Evolutionary conservation across 163 green algal species (phyloP).

Genomic region (Chlamydomonas reinhardtii): DNA sequence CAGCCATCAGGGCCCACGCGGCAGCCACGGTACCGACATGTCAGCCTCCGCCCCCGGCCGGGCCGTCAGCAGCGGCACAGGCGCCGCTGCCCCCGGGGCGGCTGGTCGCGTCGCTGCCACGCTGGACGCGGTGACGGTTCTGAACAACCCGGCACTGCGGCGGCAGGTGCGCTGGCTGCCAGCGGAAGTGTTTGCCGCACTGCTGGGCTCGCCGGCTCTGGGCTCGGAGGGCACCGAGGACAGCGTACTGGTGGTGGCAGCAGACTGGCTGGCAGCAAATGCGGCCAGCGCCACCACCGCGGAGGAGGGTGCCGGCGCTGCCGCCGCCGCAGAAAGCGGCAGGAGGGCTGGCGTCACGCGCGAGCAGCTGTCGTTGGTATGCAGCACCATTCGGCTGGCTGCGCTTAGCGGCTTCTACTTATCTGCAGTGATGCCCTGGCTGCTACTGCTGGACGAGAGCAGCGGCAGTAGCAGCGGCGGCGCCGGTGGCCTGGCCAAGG

Average conservation of each 20-base stretch:
- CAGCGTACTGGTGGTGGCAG: constrained; percentile 28
- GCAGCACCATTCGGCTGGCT: constrained; percentile 12
- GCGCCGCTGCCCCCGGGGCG: no score
- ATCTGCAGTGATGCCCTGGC: constrained; percentile 4
- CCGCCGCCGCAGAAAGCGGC: no score
- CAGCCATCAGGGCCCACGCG: no score
- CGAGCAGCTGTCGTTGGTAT: constrained; percentile 2
- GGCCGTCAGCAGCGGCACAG: neutral
- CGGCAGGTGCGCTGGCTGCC: constrained; percentile 31
- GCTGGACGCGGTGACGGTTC: constrained; percentile 25
- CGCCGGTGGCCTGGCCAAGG: no score
- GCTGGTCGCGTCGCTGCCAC: neutral
- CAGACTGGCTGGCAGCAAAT: constrained; percentile 14
- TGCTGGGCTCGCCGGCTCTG: constrained; percentile 18
- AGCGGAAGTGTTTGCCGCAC: neutral
- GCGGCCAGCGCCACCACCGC: no score
- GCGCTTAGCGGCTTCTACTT: constrained; percentile 34
- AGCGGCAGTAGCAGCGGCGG: neutral
- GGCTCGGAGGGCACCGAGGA: constrained; percentile 5
- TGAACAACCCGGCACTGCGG: constrained; percentile 26
- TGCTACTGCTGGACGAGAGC: constrained; percentile 3
- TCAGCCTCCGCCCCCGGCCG: neutral
- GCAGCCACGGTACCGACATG: no score
- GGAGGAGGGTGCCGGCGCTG: no score
- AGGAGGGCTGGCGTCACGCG: neutral